phyloP scores from a whole-genome alignment of 352 stramenopile genomes.

The Peronospora farinosa region DNA sequence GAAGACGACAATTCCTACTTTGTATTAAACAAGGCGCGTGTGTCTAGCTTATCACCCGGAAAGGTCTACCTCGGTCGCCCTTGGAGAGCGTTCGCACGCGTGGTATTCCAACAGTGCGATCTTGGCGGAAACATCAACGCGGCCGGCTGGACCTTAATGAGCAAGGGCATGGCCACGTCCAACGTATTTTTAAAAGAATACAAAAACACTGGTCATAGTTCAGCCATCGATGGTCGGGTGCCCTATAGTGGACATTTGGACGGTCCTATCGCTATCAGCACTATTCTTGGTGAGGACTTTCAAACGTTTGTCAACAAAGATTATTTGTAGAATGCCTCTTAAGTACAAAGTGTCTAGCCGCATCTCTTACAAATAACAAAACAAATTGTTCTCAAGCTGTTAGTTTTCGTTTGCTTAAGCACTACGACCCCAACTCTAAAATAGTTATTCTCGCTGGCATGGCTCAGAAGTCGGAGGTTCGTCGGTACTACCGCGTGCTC shows the following conservation, averaged over 20 bases:
- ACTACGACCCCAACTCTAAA: no score
- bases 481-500: no score
- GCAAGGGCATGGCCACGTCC: conserved; percentile 4
- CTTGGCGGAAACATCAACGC: conserved; percentile 8
- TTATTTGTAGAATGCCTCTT: no score
- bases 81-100: conserved; percentile 4
- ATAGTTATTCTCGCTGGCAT: no score
- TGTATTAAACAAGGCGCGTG: conserved; percentile 1
- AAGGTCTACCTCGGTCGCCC: not conserved
- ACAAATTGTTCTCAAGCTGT: no score
- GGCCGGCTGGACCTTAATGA: conserved; percentile 7
- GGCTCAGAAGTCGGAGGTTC: no score
- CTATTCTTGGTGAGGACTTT: conserved; percentile 8
- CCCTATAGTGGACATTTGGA: conserved; percentile 7
- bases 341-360: no score
- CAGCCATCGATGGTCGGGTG: conserved; percentile 7
- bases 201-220: conserved; percentile 11
- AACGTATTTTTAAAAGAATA: conserved; percentile 13
- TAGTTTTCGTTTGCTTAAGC: no score
- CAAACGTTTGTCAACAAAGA: no score
- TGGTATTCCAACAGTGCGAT: conserved; percentile 11
- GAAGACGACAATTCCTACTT: not conserved
- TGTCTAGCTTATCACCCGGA: not conserved
- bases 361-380: no score
- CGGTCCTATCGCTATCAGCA: conserved; percentile 1